phyloP scores from a whole-genome alignment of 2,329 filamentous ascomycete species.

The Aureobasidium sp. region DNA sequence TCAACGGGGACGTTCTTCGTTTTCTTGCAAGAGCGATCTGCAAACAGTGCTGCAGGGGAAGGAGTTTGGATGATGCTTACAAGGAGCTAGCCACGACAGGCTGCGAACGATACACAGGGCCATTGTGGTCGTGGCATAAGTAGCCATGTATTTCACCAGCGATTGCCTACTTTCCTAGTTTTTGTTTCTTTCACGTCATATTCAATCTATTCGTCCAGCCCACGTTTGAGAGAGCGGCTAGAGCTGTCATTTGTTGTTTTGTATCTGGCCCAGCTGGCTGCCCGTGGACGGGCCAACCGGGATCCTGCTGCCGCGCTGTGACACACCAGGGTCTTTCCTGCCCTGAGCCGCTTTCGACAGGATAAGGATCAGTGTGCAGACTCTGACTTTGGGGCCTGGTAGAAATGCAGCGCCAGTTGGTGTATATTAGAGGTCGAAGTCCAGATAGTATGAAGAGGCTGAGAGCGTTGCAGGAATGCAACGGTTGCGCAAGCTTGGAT shows the following conservation, averaged over 20 bases:
- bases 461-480: not conserved
- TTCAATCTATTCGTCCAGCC: slow-evolving; percentile 2
- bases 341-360: not conserved
- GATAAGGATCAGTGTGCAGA: not conserved
- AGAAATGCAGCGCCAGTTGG: not conserved
- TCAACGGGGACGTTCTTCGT: slow-evolving; percentile 9
- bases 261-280: not conserved
- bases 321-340: not conserved
- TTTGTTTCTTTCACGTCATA: slow-evolving; percentile 2
- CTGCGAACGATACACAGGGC: not conserved
- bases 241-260: slow-evolving; percentile 11
- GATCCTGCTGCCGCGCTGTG: not conserved
- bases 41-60: slow-evolving; percentile 8
- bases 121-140: not conserved
- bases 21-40: not conserved
- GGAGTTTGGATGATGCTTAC: slow-evolving; percentile 12
- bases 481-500: not conserved
- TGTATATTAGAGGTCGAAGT: not conserved
- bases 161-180: slow-evolving; percentile 1
- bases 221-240: slow-evolving; percentile 2
- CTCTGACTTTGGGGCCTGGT: not conserved
- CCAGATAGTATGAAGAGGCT: not conserved
- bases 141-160: not conserved
- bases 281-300: slow-evolving; percentile 5
- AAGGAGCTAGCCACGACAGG: slow-evolving; percentile 7